A percentile compares a stretch with the other conserved stretches of the same genome.
Conservation (phyloP, 164 flowering plant genomes). For the Hamamelis virginiana region DNA sequence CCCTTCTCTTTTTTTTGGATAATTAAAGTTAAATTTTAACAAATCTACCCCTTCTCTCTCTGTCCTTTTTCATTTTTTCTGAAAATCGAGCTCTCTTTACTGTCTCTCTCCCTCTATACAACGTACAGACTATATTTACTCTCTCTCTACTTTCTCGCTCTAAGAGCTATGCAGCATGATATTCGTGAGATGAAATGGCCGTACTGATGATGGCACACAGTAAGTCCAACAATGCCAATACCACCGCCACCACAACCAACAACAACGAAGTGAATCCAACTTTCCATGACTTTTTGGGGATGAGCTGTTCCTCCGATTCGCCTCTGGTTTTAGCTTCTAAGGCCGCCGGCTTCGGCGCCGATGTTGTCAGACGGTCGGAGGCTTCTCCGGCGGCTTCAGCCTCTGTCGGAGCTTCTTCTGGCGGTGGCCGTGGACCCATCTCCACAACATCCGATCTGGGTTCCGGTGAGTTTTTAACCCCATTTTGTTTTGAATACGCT, state of each 20-base stretch:
- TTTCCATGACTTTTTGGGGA: slow-evolving; percentile 73
- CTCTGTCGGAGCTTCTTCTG: slow-evolving; percentile 42
- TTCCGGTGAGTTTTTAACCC: slow-evolving; percentile 46
- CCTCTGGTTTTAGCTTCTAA: slow-evolving; percentile 23
- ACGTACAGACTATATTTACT: neutral
- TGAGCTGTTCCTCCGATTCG: slow-evolving; percentile 32
- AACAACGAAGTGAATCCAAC: slow-evolving; percentile 27
- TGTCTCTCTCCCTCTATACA: neutral
- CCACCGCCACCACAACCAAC: neutral
- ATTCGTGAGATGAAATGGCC: slow-evolving; percentile 33
- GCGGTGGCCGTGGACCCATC: slow-evolving; percentile 37
- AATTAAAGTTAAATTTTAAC: no score
- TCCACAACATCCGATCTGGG: slow-evolving; percentile 60
- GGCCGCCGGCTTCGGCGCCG: slow-evolving; percentile 16
- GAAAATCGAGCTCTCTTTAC: slow-evolving; percentile 32
- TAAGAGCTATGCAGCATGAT: slow-evolving; percentile 9
- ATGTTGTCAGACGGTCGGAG: slow-evolving; percentile 18
- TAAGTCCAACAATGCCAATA: slow-evolving; percentile 7
- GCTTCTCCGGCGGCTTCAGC: slow-evolving; percentile 29
- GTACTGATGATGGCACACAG: slow-evolving; percentile 32
- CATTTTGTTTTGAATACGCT: neutral
- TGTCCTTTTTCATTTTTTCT: slow-evolving; percentile 15
- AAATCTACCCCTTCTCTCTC: slow-evolving; percentile 6
- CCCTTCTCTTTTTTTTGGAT: slow-evolving; percentile 7
- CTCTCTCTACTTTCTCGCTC: slow-evolving; percentile 10